These are phyloP conservation scores for Pythium sp. DNA, from an alignment of 352 stramenopile species.

Conservation along the genomic window DNA sequence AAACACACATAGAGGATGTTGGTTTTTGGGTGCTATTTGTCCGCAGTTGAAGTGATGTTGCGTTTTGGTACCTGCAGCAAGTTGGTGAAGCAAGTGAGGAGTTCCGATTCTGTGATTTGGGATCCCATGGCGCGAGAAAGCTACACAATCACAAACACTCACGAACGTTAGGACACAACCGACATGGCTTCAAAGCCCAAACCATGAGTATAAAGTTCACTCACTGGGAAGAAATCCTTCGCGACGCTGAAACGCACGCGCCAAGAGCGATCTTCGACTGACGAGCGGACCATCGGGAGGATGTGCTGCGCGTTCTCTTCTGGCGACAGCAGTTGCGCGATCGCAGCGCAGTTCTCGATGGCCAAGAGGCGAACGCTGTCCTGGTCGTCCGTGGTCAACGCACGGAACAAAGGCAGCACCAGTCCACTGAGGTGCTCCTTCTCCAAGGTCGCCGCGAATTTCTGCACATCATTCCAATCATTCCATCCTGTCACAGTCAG, in stretches of 20 bases:
- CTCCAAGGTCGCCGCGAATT: slow-evolving; percentile 71
- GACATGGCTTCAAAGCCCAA: background rate
- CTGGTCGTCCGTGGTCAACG: slow-evolving; percentile 91
- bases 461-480: slow-evolving; percentile 24
- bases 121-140: slow-evolving; percentile 74
- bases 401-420: slow-evolving; percentile 85
- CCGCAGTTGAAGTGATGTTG: background rate
- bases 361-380: slow-evolving; percentile 93
- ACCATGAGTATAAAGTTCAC: background rate
- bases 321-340: slow-evolving; percentile 64
- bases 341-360: slow-evolving; percentile 84
- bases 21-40: background rate
- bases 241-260: slow-evolving; percentile 93
- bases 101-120: slow-evolving; percentile 82
- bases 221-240: slow-evolving; percentile 89
- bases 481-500: background rate
- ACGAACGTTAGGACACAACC: background rate
- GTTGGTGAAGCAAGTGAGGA: slow-evolving; percentile 89
- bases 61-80: slow-evolving; percentile 73
- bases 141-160: slow-evolving; percentile 12
- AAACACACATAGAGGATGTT: background rate
- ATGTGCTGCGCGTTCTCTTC: slow-evolving; percentile 79
- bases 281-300: slow-evolving; percentile 72
- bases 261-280: slow-evolving; percentile 87
- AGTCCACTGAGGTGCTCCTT: slow-evolving; percentile 67